Conservation (phyloP, 2,329 filamentous ascomycete genomes). For the Trichoderma koningii region DNA sequence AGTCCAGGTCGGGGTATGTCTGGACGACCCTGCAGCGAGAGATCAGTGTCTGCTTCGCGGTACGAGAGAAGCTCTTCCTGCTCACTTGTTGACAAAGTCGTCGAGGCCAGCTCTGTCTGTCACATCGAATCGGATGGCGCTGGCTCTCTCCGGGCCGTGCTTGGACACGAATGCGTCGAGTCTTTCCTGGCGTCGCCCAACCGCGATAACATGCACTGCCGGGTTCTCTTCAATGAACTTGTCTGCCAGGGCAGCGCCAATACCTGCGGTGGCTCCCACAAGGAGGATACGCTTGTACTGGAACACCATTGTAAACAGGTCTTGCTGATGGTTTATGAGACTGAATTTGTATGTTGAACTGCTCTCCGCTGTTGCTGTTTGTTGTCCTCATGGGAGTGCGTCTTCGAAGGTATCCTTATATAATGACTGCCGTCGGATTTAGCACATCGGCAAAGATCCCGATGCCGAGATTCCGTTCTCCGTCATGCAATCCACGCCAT, state of each 20-base stretch:
- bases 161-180: slow-evolving; percentile 51
- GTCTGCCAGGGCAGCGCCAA: slow-evolving; percentile 36
- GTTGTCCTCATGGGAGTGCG: not conserved
- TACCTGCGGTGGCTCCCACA: slow-evolving; percentile 39
- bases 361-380: not conserved
- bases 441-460: not conserved
- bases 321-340: not conserved
- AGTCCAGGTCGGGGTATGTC: slow-evolving; percentile 54
- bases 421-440: not conserved
- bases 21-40: slow-evolving; percentile 20
- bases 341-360: not conserved
- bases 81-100: slow-evolving; percentile 29
- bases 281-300: slow-evolving; percentile 57
- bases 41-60: not conserved
- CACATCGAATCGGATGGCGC: slow-evolving; percentile 46
- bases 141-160: slow-evolving; percentile 46
- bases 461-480: not conserved
- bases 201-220: slow-evolving; percentile 48
- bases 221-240: slow-evolving; percentile 44
- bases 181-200: slow-evolving; percentile 51
- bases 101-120: slow-evolving; percentile 43
- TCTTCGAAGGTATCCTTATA: not conserved
- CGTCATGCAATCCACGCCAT: not conserved
- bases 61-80: not conserved
- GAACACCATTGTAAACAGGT: slow-evolving; percentile 50